phyloP scores from a whole-genome alignment of 139 green algal genomes.

The Chlamydomonas eustigma region DNA sequence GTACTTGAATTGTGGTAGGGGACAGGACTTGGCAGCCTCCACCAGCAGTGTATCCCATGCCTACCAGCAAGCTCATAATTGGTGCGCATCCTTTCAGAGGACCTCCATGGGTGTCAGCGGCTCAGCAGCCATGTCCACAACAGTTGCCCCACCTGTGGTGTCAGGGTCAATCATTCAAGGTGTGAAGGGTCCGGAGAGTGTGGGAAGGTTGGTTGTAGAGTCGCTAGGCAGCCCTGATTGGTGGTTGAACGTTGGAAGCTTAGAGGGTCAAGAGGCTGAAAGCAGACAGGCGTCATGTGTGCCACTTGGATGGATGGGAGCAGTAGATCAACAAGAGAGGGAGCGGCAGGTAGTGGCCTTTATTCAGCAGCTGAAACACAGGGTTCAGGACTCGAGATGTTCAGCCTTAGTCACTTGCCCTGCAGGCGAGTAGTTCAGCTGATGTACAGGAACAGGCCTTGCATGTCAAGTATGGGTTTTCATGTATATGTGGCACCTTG shows the following conservation, averaged over 20 bases:
- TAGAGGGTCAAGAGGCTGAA: not conserved
- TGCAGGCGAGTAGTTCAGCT: conserved; percentile 33
- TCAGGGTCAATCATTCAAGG: not conserved
- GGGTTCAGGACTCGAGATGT: conserved; percentile 25
- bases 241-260: conserved; percentile 19
- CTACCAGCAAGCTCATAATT: too few relatives aligned
- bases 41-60: too few relatives aligned
- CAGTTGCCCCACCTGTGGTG: too few relatives aligned
- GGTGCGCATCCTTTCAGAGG: too few relatives aligned
- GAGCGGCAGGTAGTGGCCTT: conserved; percentile 26
- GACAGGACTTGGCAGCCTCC: too few relatives aligned
- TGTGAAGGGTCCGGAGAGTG: conserved; percentile 10
- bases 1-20: too few relatives aligned
- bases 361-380: conserved; percentile 22
- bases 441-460: too few relatives aligned
- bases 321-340: not conserved
- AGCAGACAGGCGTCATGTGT: not conserved
- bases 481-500: too few relatives aligned
- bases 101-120: too few relatives aligned
- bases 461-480: too few relatives aligned
- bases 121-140: too few relatives aligned
- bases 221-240: conserved; percentile 42
- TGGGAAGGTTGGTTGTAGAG: conserved; percentile 54
- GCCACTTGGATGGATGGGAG: not conserved
- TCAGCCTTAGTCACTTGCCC: conserved; percentile 44